Evolutionary conservation across 345 rosid genomes (phyloP).

Genomic region (Populus alba): DNA sequence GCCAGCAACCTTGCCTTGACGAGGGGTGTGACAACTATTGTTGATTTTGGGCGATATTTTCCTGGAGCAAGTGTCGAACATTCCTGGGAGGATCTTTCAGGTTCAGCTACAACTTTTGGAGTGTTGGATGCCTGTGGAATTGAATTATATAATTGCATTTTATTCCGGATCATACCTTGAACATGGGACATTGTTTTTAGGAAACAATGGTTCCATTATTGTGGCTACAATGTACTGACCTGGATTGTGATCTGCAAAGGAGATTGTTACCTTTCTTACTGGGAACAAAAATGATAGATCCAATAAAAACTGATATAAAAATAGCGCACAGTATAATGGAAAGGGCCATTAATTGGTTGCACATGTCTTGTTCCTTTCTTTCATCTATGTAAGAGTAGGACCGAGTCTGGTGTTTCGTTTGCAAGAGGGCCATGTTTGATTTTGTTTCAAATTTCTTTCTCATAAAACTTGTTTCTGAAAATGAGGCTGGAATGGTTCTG

Average conservation of each 20-base stretch:
- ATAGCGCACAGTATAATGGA: neutral
- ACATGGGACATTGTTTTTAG: neutral
- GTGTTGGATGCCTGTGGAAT: conserved; percentile 7
- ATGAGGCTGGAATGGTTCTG: neutral
- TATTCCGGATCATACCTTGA: neutral
- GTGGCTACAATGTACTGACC: neutral
- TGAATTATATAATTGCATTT: neutral
- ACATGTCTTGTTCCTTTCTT: neutral
- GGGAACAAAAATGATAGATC: neutral
- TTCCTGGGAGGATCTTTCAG: conserved; percentile 89
- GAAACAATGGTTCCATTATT: neutral
- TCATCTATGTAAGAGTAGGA: neutral
- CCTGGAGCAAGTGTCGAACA: conserved; percentile 62
- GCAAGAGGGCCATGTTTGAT: neutral
- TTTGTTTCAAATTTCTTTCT: neutral
- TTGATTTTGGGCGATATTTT: conserved; percentile 81
- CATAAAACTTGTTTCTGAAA: neutral
- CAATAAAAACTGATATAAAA: neutral
- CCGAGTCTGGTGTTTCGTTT: neutral
- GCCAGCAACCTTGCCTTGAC: conserved; percentile 71
- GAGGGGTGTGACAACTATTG: conserved; percentile 80
- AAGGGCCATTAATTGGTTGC: neutral
- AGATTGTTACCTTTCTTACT: too few species aligned
- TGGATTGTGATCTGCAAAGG: too few species aligned
- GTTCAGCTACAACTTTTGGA: conserved; percentile 31